A percentile compares a stretch with the other conserved stretches of the same genome.
These are phyloP conservation scores for Trichophyton schoenleinii DNA, from an alignment of 2,329 filamentous ascomycete species.

Conservation along the genomic window DNA sequence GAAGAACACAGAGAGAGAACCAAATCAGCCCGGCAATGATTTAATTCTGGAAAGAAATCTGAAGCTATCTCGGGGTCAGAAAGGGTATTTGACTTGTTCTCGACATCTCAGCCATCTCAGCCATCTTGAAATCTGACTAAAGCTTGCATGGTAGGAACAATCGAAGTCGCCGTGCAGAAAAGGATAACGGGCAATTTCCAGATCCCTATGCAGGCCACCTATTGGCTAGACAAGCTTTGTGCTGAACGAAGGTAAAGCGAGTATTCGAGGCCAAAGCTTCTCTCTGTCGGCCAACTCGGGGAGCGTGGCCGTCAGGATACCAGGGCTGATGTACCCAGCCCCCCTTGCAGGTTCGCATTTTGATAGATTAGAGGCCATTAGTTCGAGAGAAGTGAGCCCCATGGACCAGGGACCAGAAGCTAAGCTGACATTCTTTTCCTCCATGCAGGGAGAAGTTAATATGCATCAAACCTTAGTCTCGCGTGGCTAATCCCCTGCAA, in stretches of 20 bases:
- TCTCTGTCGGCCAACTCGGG: background rate
- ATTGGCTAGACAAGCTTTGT: background rate
- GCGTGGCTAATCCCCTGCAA: constrained; percentile 3
- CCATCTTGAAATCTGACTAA: background rate
- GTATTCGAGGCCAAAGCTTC: background rate
- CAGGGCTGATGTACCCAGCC: background rate
- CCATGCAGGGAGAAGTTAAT: background rate
- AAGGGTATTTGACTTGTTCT: constrained; percentile 5
- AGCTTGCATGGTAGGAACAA: background rate
- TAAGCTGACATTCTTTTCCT: background rate
- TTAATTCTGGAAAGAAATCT: constrained; percentile 1
- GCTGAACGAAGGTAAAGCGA: background rate
- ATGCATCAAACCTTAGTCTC: background rate
- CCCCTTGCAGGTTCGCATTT: background rate
- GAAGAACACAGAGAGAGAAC: constrained; percentile 5
- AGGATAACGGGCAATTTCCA: constrained; percentile 4
- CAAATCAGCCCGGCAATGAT: constrained; percentile 7
- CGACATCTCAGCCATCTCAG: background rate
- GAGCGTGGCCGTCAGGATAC: background rate
- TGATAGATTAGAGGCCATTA: background rate
- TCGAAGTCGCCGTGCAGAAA: constrained; percentile 6
- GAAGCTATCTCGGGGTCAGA: background rate
- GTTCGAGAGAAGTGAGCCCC: background rate
- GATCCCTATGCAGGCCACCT: background rate
- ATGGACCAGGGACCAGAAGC: background rate